Percentiles rank a stretch among this genome's conserved stretches.
phyloP scores from a whole-genome alignment of 345 rosid genomes.

The Garcia nutans region DNA sequence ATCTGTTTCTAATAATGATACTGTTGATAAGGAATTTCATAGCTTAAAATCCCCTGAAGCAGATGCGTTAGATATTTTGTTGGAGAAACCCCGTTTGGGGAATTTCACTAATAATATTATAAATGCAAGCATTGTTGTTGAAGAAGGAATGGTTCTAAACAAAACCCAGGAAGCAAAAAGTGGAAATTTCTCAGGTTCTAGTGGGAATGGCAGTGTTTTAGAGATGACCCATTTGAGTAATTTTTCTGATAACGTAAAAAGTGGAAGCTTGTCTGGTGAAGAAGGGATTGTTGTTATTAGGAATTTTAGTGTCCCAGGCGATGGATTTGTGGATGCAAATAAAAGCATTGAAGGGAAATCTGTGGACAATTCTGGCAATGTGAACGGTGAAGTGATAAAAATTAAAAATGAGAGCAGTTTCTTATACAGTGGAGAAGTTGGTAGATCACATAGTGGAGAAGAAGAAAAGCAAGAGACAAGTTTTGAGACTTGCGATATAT shows the following conservation, averaged over 20 bases:
- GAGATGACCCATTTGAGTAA: conserved; percentile 16
- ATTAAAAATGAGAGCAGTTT: conserved; percentile 14
- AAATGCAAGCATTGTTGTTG: conserved; percentile 30
- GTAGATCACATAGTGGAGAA: conserved; percentile 17
- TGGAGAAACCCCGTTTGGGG: conserved; percentile 20
- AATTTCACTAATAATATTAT: conserved; percentile 20
- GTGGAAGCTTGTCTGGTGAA: conserved; percentile 25
- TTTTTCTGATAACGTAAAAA: conserved; percentile 11
- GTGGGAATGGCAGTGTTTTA: not conserved
- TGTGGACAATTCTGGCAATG: conserved; percentile 14
- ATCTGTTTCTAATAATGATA: not conserved
- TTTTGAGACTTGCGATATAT: conserved; percentile 53
- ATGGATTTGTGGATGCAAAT: conserved; percentile 15
- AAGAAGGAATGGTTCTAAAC: conserved; percentile 10
- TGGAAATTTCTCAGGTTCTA: conserved; percentile 13
- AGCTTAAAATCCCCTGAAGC: conserved; percentile 11
- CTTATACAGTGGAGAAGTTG: conserved; percentile 8
- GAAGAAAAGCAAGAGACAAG: not conserved
- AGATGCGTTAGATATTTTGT: conserved; percentile 10
- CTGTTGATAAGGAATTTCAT: not conserved
- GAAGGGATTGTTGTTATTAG: not conserved
- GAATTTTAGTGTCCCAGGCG: conserved; percentile 13
- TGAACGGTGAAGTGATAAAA: not conserved
- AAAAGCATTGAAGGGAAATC: conserved; percentile 7
- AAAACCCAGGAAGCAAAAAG: conserved; percentile 23